Evolutionary conservation across 2,329 filamentous ascomycete genomes (phyloP).

Genomic region (Dothistroma pini): DNA sequence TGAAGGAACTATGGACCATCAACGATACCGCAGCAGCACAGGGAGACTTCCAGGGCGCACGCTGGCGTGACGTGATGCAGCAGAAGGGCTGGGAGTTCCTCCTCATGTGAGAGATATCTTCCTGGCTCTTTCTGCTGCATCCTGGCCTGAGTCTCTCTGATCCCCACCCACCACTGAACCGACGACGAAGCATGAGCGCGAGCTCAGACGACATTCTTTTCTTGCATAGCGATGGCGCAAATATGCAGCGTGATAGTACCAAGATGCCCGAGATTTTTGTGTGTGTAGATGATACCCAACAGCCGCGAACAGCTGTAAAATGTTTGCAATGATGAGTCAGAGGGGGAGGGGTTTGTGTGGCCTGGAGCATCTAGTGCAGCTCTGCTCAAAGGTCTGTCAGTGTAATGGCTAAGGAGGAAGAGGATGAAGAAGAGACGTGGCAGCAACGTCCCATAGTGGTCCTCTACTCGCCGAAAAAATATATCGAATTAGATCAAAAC

Average conservation of each 20-base stretch:
- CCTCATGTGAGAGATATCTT: conserved; percentile 60
- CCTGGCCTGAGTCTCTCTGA: conserved; percentile 27
- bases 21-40: conserved; percentile 60
- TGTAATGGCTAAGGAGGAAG: conserved; percentile 3
- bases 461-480: not conserved
- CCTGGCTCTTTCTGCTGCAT: conserved; percentile 18
- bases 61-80: conserved; percentile 94
- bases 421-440: not conserved
- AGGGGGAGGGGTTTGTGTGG: not conserved
- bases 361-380: conserved; percentile 33
- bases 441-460: not conserved
- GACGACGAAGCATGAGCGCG: not conserved
- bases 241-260: conserved; percentile 3
- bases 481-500: not conserved
- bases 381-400: conserved; percentile 22
- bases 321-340: not conserved
- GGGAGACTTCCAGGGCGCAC: conserved; percentile 63
- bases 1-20: conserved; percentile 76
- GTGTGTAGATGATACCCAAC: conserved; percentile 24
- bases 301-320: conserved; percentile 10
- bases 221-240: conserved; percentile 34
- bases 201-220: conserved; percentile 10
- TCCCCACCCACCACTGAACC: not conserved
- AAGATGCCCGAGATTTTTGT: conserved; percentile 6
- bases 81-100: conserved; percentile 90